Evolutionary conservation across 139 green algal species (phyloP), one percentile per base, ranked within the genome.

Genomic region (Astrephomene gubernaculifera): DNA sequence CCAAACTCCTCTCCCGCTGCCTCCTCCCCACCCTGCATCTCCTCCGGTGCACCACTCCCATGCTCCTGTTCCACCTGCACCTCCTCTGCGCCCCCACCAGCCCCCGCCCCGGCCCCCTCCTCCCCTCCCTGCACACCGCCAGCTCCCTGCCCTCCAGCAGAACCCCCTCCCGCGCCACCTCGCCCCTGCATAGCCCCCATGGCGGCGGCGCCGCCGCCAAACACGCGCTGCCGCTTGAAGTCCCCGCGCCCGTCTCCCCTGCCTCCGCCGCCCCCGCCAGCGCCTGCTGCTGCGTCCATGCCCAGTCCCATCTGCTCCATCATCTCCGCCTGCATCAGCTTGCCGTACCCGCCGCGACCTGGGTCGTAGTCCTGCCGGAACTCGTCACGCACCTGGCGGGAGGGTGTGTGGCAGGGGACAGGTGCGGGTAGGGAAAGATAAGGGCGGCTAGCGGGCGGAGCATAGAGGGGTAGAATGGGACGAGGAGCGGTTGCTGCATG

Each of bases 331-430:
- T 87, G 83, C 45, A 92, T 25, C 17, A 92, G 52, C 52, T 89
- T 89, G 65, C 92, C 91, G 45, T 89, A 94, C 12, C 92, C 97
- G n/a, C 96, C 96, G 5, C 97, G 88, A 22, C 94, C 97, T 17
- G 92, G 69, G 84, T 99, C 97, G 83, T 93, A 99, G 87, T 99
- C 94, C 39, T 93, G 94, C 10, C 97, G 90, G 90, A 98, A 98
- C 93, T 99, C 97, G 87, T 99, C 97, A 31, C 97, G 92, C 70
- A 99, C 95, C 92, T 98, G 92, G 9, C n/a, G n/a, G n/a, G n/a
- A n/a, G n/a, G n/a, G n/a, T n/a, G n/a, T n/a, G n/a, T n/a, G n/a
- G n/a, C n/a, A n/a, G n/a, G n/a, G n/a, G n/a, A n/a, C n/a, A n/a
- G n/a, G n/a, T n/a, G n/a, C n/a, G n/a, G n/a, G n/a, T n/a, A n/a